phyloP scores from a whole-genome alignment of 306 rosid species.

The Dalbergia cultrata region DNA sequence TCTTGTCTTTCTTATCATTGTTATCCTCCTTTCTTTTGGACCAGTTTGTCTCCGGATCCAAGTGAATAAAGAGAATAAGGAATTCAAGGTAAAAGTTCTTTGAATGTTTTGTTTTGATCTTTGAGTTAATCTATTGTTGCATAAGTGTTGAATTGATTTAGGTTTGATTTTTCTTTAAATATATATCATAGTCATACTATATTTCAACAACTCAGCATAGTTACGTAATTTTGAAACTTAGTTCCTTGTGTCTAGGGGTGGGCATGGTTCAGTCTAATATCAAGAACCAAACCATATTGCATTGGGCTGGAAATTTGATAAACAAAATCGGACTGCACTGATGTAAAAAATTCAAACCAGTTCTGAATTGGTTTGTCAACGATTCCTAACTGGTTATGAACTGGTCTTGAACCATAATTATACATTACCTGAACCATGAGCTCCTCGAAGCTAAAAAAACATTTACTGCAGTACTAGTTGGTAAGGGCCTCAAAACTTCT shows the following conservation, averaged over 20 bases:
- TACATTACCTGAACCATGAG: too few relatives aligned
- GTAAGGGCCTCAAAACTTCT: too few relatives aligned
- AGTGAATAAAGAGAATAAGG: slow-evolving; percentile 94
- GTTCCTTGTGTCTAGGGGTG: background rate
- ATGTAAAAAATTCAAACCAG: too few relatives aligned
- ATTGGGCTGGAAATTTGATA: too few relatives aligned
- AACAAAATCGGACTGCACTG: too few relatives aligned
- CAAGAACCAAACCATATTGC: too few relatives aligned
- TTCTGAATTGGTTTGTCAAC: too few relatives aligned
- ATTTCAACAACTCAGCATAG: background rate
- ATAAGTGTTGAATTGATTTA: slow-evolving; percentile 5
- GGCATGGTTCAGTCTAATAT: too few relatives aligned
- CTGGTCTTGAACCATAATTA: too few relatives aligned
- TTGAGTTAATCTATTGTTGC: background rate
- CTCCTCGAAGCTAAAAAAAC: too few relatives aligned
- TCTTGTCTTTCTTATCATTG: slow-evolving; percentile 39
- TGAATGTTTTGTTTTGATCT: slow-evolving; percentile 14
- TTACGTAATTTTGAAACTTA: slow-evolving; percentile 18
- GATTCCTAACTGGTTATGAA: too few relatives aligned
- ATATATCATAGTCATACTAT: background rate
- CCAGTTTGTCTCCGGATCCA: slow-evolving; percentile 96
- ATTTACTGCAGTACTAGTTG: too few relatives aligned
- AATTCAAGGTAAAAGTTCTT: slow-evolving; percentile 71
- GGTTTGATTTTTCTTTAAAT: background rate
- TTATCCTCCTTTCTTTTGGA: slow-evolving; percentile 36